Evolutionary conservation across 2,329 filamentous ascomycete species (phyloP).

Genomic region (Cryphonectria naterciae): DNA sequence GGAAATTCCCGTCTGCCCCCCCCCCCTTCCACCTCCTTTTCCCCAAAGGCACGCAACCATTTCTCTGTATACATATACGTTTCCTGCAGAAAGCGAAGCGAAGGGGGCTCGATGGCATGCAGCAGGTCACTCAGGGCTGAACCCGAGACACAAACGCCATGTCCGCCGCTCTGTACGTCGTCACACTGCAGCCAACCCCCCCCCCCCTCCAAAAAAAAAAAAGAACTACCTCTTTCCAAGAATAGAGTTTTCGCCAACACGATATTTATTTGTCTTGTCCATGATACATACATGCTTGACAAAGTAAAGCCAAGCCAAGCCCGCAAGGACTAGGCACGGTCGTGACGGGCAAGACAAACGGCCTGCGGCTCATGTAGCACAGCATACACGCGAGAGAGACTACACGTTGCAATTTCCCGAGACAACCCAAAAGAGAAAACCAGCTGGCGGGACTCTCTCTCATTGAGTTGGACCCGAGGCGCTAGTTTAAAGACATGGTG

Average conservation of each 20-base stretch:
- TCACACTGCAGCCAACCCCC: conserved; percentile 14
- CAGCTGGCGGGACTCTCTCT: background rate
- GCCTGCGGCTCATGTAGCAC: conserved; percentile 18
- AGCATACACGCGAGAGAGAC: conserved; percentile 4
- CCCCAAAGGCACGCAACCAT: conserved; percentile 10
- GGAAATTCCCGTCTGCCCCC: background rate
- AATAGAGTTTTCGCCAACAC: background rate
- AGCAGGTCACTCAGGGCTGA: background rate
- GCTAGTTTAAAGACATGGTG: conserved; percentile 8
- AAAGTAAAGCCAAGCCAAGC: background rate
- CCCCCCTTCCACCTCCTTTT: background rate
- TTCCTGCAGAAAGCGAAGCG: conserved; percentile 20
- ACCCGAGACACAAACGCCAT: conserved; percentile 7
- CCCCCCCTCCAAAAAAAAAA: too few species aligned
- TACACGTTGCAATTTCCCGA: background rate
- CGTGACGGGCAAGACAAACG: too few species aligned
- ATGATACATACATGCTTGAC: background rate
- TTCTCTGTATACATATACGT: background rate
- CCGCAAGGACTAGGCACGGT: too few species aligned
- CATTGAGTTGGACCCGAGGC: background rate
- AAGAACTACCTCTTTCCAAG: background rate
- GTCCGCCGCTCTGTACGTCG: background rate
- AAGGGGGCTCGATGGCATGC: conserved; percentile 3
- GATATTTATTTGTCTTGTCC: background rate
- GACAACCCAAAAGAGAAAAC: background rate